A percentile compares a stretch with the other conserved stretches of the same genome.
These are phyloP conservation scores for Penicillium frequentans DNA, from an alignment of 2,329 filamentous ascomycete genomes.

Conservation along the genomic window DNA sequence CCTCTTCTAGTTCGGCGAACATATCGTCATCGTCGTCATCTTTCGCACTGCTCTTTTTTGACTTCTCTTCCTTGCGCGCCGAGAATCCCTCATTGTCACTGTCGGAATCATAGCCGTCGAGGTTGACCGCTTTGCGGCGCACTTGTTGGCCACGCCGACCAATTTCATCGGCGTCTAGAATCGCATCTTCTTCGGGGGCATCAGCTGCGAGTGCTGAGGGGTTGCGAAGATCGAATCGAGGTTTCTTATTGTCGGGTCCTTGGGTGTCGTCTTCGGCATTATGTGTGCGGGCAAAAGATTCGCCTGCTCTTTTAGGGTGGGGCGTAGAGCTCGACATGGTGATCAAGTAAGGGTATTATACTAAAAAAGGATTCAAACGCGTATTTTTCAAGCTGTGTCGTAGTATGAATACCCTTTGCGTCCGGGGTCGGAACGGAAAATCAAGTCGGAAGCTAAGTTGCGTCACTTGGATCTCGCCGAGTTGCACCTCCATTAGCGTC, in stretches of 20 bases:
- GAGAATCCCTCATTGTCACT: slow-evolving; percentile 89
- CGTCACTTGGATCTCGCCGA: slow-evolving; percentile 31
- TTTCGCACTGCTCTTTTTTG: slow-evolving; percentile 36
- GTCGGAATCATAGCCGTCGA: slow-evolving; percentile 96
- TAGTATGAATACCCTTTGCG: slow-evolving; percentile 3
- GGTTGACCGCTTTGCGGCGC: slow-evolving; percentile 90
- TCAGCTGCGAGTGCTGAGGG: slow-evolving; percentile 88
- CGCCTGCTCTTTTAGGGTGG: slow-evolving; percentile 78
- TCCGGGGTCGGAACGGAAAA: slow-evolving; percentile 44
- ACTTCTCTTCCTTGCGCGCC: slow-evolving; percentile 64
- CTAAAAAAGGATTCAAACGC: background rate
- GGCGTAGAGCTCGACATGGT: slow-evolving; percentile 64
- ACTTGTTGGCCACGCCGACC: slow-evolving; percentile 69
- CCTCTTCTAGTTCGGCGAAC: slow-evolving; percentile 72
- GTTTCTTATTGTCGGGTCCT: slow-evolving; percentile 65
- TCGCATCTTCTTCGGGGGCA: slow-evolving; percentile 69
- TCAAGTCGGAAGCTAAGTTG: slow-evolving; percentile 36
- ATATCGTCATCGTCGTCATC: slow-evolving; percentile 64
- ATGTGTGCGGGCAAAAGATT: slow-evolving; percentile 75
- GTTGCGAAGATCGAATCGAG: slow-evolving; percentile 92
- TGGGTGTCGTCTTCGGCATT: slow-evolving; percentile 56
- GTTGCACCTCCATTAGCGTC: background rate
- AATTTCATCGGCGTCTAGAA: slow-evolving; percentile 91
- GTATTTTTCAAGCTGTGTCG: slow-evolving; percentile 6
- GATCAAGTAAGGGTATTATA: background rate